These are phyloP conservation scores for Globisporangium recalcitrans DNA, from an alignment of 352 stramenopile genomes.

Conservation along the genomic window DNA sequence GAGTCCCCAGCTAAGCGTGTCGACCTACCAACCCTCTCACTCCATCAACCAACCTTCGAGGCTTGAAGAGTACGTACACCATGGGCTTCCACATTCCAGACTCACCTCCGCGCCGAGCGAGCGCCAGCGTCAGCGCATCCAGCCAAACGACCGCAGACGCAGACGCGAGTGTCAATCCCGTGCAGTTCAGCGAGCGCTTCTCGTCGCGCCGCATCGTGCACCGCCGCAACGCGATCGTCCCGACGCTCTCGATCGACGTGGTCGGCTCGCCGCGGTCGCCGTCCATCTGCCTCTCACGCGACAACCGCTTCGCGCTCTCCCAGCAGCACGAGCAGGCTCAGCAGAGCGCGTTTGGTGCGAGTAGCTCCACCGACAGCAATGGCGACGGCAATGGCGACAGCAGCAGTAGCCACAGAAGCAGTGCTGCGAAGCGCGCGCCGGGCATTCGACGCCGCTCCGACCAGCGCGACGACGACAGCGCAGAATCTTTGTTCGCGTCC, in stretches of 20 bases:
- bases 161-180: not conserved
- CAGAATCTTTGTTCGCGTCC: not conserved
- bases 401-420: no score
- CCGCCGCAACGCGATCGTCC: constrained; percentile 58
- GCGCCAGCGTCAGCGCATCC: constrained; percentile 14
- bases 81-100: constrained; percentile 75
- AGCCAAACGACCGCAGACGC: constrained; percentile 11
- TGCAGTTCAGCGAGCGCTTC: constrained; percentile 12
- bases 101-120: constrained; percentile 22
- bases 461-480: not conserved
- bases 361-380: not conserved
- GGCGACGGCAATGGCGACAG: no score
- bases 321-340: constrained; percentile 30
- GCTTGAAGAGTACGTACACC: no score
- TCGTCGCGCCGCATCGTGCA: constrained; percentile 16
- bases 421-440: constrained; percentile 5
- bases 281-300: constrained; percentile 27
- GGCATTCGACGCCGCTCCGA: constrained; percentile 7
- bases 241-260: constrained; percentile 36
- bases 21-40: not conserved
- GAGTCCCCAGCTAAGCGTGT: not conserved
- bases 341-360: not conserved
- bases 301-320: constrained; percentile 28
- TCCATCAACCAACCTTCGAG: no score
- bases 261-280: constrained; percentile 41